Evolutionary conservation across 345 rosid genomes (phyloP).

Genomic region (Sonneratia alba): DNA sequence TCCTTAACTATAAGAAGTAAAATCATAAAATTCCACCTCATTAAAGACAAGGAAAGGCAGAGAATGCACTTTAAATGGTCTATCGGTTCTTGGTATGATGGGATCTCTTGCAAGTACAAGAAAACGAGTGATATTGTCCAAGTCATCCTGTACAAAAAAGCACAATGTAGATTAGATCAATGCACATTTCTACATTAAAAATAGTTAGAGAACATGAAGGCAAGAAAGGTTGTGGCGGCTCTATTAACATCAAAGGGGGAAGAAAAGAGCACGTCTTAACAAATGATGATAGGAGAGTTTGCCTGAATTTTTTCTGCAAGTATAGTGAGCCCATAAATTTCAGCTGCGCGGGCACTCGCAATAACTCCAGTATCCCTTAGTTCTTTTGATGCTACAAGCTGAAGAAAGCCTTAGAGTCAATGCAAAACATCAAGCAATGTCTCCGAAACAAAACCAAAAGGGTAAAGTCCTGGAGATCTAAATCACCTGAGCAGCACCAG

Average conservation of each 20-base stretch:
- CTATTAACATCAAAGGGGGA: neutral
- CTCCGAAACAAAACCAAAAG: neutral
- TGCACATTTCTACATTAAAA: neutral
- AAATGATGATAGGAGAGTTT: neutral
- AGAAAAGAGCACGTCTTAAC: neutral
- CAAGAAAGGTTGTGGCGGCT: neutral
- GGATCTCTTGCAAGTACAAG: conserved; percentile 52
- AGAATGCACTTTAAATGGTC: conserved; percentile 26
- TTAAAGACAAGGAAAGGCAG: neutral
- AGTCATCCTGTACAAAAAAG: conserved; percentile 25
- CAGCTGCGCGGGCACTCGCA: conserved; percentile 70
- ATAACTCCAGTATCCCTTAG: conserved; percentile 56
- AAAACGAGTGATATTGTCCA: conserved; percentile 31
- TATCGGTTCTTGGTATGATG: conserved; percentile 34
- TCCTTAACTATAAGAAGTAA: neutral
- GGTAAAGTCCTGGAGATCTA: neutral
- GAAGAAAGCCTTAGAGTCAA: conserved; percentile 8
- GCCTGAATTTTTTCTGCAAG: conserved; percentile 61
- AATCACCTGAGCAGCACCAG: conserved; percentile 44
- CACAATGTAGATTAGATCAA: neutral
- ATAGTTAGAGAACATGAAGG: neutral
- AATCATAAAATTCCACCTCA: neutral
- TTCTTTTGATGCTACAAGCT: conserved; percentile 39
- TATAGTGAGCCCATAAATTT: conserved; percentile 60
- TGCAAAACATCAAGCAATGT: neutral